These are phyloP conservation scores for Vitis labrusca DNA, from an alignment of 164 flowering plant species.

Conservation along the genomic window DNA sequence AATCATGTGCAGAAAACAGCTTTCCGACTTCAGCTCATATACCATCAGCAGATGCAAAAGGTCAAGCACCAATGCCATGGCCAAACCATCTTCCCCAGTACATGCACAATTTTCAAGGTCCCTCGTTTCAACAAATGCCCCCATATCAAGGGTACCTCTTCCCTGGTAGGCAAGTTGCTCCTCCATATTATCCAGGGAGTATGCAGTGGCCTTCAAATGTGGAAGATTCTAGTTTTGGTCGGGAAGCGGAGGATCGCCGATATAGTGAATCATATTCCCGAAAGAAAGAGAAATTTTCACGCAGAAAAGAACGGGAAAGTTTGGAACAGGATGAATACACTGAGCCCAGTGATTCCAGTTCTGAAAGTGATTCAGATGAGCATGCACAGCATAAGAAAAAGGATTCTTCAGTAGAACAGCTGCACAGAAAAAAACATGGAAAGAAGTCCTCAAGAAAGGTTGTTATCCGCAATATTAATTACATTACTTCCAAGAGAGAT, in stretches of 20 bases:
- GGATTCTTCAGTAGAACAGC: conserved; percentile 33
- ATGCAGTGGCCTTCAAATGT: conserved; percentile 59
- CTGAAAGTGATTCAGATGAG: conserved; percentile 49
- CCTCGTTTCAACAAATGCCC: conserved; percentile 41
- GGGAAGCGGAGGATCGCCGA: conserved; percentile 29
- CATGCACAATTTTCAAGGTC: conserved; percentile 63
- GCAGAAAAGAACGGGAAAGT: conserved; percentile 28
- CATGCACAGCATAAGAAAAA: conserved; percentile 21
- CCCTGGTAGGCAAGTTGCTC: conserved; percentile 57
- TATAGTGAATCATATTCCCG: conserved; percentile 39
- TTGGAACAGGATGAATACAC: conserved; percentile 47
- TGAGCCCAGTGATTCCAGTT: conserved; percentile 45
- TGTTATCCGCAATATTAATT: conserved; percentile 86
- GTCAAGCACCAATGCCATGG: conserved; percentile 68
- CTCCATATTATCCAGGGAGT: conserved; percentile 65
- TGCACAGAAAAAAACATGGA: conserved; percentile 42
- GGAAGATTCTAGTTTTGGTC: conserved; percentile 35
- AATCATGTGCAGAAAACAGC: conserved; percentile 34
- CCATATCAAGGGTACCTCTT: conserved; percentile 65
- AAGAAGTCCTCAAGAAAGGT: conserved; percentile 75
- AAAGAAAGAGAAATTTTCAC: conserved; percentile 38
- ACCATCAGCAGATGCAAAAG: conserved; percentile 36
- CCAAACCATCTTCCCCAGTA: conserved; percentile 61
- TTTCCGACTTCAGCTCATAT: conserved; percentile 35
- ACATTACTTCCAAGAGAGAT: conserved; percentile 63